phyloP scores from a whole-genome alignment of 371 early-diverging fungal genomes.

The Rhizopus stolonifer region DNA sequence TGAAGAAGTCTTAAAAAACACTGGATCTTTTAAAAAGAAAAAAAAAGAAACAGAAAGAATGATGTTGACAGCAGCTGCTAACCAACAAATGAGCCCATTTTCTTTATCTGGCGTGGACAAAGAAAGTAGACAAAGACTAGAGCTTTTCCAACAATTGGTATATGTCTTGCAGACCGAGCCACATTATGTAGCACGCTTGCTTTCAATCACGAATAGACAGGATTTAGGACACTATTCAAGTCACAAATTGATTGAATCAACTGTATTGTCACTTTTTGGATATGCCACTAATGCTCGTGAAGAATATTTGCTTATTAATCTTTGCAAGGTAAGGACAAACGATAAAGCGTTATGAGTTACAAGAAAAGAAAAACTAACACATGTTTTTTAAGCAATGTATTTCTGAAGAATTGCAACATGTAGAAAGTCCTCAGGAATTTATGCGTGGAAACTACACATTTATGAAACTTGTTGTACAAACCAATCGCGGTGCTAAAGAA shows the following conservation, averaged over 20 bases:
- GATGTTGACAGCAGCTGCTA: slow-evolving; percentile 29
- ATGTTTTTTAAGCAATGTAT: slow-evolving; percentile 66
- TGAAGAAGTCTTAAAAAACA: slow-evolving; percentile 82
- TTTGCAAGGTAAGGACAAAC: slow-evolving; percentile 79
- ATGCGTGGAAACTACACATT: slow-evolving; percentile 93
- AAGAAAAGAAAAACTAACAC: not conserved
- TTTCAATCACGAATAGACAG: slow-evolving; percentile 74
- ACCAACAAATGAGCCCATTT: slow-evolving; percentile 23
- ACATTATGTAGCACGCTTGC: slow-evolving; percentile 79
- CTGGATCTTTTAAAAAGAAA: slow-evolving; percentile 58
- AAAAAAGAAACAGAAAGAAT: slow-evolving; percentile 47
- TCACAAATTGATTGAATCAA: slow-evolving; percentile 80
- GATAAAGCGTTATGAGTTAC: no score
- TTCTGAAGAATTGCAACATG: slow-evolving; percentile 83
- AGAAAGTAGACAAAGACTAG: slow-evolving; percentile 72
- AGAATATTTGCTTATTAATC: slow-evolving; percentile 93
- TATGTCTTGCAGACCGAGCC: slow-evolving; percentile 97
- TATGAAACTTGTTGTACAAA: slow-evolving; percentile 92
- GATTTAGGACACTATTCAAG: slow-evolving; percentile 45
- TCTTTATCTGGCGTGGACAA: slow-evolving; percentile 79
- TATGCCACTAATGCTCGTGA: slow-evolving; percentile 95
- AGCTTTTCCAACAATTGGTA: slow-evolving; percentile 89
- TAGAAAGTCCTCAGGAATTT: slow-evolving; percentile 84
- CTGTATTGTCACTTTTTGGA: slow-evolving; percentile 93
- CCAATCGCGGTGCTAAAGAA: slow-evolving; percentile 94